Evolutionary conservation across 1,139 yeast species (phyloP), one percentile per base, ranked within the genome.

Genomic region (Nakaseomyces nivariensis): DNA sequence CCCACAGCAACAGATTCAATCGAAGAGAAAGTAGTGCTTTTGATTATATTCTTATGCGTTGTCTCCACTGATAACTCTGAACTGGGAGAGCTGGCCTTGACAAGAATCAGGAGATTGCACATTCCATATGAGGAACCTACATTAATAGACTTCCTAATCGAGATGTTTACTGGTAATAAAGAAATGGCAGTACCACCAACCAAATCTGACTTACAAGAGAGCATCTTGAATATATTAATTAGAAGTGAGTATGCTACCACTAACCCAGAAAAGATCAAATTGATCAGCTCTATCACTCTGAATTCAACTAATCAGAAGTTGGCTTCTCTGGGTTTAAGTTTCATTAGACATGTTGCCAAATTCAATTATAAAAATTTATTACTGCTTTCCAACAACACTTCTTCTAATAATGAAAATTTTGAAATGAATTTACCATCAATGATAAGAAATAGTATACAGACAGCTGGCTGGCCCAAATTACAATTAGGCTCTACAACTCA

Each of bases 61-160:
- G 95, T 87, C 0, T 72, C 85, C 1, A 73, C 77, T 13, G 95
- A 86, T 59, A 63, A 77, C 0, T 73, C 77, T 9, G 74, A 85
- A 0, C 45, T 64, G 4, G 58, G 67, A 11, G 66, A 63, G 40
- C 48, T 52, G 4, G 67, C 68, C 1, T 64, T 72, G 1, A 72
- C 78, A 5, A 59, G 72, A 6, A 71, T 82, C 51, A 76, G 78
- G 51, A 78, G 80, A 55, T 60, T 80, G 11, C 57, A 70, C 9
- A 64, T 79, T 1, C 79, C 85, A 49, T 65, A 74, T 48, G 90
- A 85, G 58, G 72, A 76, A 51, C 55, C 58, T 1, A 54, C 52
- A 0, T 66, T 79, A 29, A 72, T 85, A 3, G 59, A 71, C 13
- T 60, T 59, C n/a, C 61, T 85, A 37, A 70, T 77, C 1, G 49